Conservation (phyloP, 2,329 filamentous ascomycete species). For the Pezicula radicicola region DNA sequence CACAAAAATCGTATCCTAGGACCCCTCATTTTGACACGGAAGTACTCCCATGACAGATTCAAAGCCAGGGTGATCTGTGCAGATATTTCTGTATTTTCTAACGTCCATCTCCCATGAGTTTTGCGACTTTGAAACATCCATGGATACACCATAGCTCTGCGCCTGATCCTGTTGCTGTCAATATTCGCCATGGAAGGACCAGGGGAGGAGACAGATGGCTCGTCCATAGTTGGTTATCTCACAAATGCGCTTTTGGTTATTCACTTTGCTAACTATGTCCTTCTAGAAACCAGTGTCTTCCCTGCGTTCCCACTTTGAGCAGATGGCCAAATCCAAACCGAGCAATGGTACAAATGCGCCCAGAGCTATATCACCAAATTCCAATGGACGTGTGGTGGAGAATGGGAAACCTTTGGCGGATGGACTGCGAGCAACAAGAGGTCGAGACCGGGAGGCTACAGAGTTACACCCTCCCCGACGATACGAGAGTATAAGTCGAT, state of each 20-base stretch:
- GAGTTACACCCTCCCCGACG: slow-evolving; percentile 20
- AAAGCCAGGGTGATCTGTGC: too few relatives aligned
- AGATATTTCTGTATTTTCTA: too few relatives aligned
- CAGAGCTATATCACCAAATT: slow-evolving; percentile 22
- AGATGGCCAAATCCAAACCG: slow-evolving; percentile 55
- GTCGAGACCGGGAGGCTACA: slow-evolving; percentile 19
- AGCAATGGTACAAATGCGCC: slow-evolving; percentile 22
- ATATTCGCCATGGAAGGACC: slow-evolving; percentile 38
- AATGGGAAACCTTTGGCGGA: slow-evolving; percentile 12
- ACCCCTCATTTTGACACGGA: too few relatives aligned
- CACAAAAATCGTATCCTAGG: too few relatives aligned
- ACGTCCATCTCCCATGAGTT: neutral
- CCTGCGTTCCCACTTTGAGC: slow-evolving; percentile 77
- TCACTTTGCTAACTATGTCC: slow-evolving; percentile 5
- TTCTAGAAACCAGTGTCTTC: slow-evolving; percentile 76
- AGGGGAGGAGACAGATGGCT: slow-evolving; percentile 63
- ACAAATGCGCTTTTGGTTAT: neutral
- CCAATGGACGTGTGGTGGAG: slow-evolving; percentile 12
- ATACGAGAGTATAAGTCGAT: slow-evolving; percentile 16
- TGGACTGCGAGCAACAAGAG: slow-evolving; percentile 14
- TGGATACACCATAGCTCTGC: slow-evolving; percentile 15
- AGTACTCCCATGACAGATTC: too few relatives aligned
- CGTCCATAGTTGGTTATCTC: slow-evolving; percentile 61
- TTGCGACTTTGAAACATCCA: neutral
- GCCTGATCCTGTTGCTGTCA: slow-evolving; percentile 8